These are phyloP conservation scores for Talaromyces trachyspermus DNA, from an alignment of 495 filamentous ascomycete species.

Conservation along the genomic window DNA sequence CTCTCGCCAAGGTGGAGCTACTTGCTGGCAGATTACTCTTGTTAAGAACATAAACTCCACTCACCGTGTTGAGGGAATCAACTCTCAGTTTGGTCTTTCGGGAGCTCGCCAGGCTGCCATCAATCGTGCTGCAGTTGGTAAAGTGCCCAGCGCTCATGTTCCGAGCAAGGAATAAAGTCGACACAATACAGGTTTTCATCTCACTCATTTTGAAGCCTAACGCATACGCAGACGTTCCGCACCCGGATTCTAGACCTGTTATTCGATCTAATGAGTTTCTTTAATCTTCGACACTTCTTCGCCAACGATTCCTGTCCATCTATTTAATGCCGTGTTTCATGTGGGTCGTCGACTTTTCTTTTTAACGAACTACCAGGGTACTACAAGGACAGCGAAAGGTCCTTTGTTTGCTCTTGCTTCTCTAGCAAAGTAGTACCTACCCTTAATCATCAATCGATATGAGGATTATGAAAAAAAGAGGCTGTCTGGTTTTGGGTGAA, in stretches of 20 bases:
- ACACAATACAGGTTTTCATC: not conserved
- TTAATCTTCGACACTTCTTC: not conserved
- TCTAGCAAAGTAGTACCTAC: no score
- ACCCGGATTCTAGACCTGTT: not conserved
- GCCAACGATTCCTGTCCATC: no score
- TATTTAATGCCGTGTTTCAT: no score
- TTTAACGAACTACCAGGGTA: no score
- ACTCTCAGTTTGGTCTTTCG: conserved; percentile 64
- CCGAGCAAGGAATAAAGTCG: conserved; percentile 5
- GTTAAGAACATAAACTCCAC: conserved; percentile 98
- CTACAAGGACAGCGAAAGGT: no score
- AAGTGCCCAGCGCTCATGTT: conserved; percentile 35
- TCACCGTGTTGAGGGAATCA: conserved; percentile 84
- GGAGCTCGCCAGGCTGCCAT: conserved; percentile 52
- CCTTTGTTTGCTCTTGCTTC: no score
- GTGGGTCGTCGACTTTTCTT: no score
- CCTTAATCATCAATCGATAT: no score
- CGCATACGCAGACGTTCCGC: not conserved
- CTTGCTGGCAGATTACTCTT: conserved; percentile 91
- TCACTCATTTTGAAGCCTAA: not conserved
- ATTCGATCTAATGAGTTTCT: not conserved
- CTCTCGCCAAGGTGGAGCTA: conserved; percentile 85
- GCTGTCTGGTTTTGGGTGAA: no score
- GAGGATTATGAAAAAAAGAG: no score
- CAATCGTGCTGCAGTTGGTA: conserved; percentile 28